These are phyloP conservation scores for Tricholoma sp. DNA, from an alignment of 768 basidiomycete species.

Conservation along the genomic window DNA sequence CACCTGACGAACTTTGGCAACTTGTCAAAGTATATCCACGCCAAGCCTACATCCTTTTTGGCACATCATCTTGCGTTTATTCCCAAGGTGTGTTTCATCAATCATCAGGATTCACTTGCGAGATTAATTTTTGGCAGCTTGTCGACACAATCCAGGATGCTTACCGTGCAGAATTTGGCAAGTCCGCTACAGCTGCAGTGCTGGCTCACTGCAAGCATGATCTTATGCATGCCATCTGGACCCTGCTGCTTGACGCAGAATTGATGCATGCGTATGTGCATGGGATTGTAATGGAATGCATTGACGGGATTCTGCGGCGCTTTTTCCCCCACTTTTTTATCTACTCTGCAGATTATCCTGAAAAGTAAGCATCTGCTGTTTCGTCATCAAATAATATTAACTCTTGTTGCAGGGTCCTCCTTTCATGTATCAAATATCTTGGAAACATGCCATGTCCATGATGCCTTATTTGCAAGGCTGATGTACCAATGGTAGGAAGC, in stretches of 20 bases:
- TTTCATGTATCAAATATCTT: constrained; percentile 15
- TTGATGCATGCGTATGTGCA: no score
- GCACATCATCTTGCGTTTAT: constrained; percentile 27
- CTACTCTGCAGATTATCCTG: constrained; percentile 5
- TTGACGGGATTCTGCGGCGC: neutral
- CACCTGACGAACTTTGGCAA: constrained; percentile 26
- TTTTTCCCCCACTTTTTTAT: constrained; percentile 1
- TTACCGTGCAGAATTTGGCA: neutral
- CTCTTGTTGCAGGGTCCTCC: constrained; percentile 15
- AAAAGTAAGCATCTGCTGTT: constrained; percentile 1
- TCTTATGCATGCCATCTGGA: no score
- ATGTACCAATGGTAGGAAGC: constrained; percentile 24
- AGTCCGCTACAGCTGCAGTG: neutral
- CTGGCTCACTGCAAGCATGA: neutral
- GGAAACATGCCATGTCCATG: constrained; percentile 24
- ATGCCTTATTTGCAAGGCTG: constrained; percentile 16
- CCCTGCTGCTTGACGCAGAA: no score
- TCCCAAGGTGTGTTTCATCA: constrained; percentile 7
- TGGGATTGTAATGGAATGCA: no score
- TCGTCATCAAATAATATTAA: neutral
- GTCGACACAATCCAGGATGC: neutral
- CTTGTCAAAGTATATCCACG: constrained; percentile 30
- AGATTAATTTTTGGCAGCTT: neutral
- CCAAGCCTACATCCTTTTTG: constrained; percentile 17
- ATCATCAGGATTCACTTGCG: neutral